A percentile compares a stretch with the other conserved stretches of the same genome.
Evolutionary conservation across 2,329 filamentous ascomycete species (phyloP).

Genomic region (Ophiostoma ulmi): DNA sequence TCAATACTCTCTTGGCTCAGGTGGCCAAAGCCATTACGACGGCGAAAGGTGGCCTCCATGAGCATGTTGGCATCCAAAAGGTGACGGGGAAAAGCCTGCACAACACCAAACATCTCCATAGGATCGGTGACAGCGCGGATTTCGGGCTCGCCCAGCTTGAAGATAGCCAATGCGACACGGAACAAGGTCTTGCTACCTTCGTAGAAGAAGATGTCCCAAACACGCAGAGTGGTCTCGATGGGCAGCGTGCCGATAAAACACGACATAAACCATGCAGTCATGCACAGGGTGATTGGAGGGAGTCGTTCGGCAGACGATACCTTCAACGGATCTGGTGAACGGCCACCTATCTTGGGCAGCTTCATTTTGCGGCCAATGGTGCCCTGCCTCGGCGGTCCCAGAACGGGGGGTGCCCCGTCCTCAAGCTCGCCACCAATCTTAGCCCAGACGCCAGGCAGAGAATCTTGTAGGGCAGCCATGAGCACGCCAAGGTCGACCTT

Average conservation of each 20-base stretch:
- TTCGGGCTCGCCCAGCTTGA: conserved; percentile 78
- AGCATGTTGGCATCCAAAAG: conserved; percentile 77
- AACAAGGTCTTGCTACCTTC: conserved; percentile 93
- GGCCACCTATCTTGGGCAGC: conserved; percentile 38
- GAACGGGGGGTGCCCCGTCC: conserved; percentile 33
- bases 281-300: conserved; percentile 85
- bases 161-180: conserved; percentile 82
- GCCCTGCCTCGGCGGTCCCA: conserved; percentile 24
- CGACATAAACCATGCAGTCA: conserved; percentile 97
- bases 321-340: conserved; percentile 37
- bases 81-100: conserved; percentile 77
- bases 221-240: conserved; percentile 82
- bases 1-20: conserved; percentile 80
- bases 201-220: conserved; percentile 96
- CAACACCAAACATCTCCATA: conserved; percentile 93
- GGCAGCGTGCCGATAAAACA: conserved; percentile 90
- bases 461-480: conserved; percentile 79
- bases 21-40: conserved; percentile 73
- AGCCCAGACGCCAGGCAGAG: conserved; percentile 75
- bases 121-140: conserved; percentile 76
- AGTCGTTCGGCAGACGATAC: conserved; percentile 45
- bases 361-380: conserved; percentile 37
- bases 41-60: conserved; percentile 76
- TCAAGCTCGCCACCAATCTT: conserved; percentile 66
- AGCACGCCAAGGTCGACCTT: conserved; percentile 92